A percentile compares a stretch with the other conserved stretches of the same genome.
phyloP scores from a whole-genome alignment of 805 yeast species.

The Lipomyces starkeyi region DNA sequence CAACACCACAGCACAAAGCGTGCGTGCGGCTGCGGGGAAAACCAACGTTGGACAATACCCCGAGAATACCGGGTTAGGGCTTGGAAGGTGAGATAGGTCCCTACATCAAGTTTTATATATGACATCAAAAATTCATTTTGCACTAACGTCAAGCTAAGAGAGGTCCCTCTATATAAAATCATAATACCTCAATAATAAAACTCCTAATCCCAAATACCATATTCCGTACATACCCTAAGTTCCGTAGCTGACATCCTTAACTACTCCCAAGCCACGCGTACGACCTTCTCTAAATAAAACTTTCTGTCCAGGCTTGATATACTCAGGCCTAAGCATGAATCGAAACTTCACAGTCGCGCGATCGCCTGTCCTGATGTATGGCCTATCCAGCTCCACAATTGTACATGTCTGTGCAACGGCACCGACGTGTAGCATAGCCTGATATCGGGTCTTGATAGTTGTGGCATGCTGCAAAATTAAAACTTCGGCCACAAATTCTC shows the following conservation, averaged over 20 bases:
- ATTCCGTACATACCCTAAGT: background rate
- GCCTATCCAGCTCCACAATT: constrained; percentile 34
- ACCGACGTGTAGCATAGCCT: constrained; percentile 39
- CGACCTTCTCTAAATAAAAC: constrained; percentile 37
- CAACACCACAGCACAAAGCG: too few species aligned
- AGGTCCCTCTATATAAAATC: background rate
- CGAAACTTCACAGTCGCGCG: constrained; percentile 36
- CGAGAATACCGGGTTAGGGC: too few species aligned
- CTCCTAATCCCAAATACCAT: background rate
- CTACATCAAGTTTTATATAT: too few species aligned
- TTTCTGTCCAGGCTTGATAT: constrained; percentile 34
- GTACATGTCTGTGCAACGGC: constrained; percentile 37
- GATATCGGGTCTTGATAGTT: constrained; percentile 35
- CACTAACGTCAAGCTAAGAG: background rate
- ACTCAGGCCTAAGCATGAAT: constrained; percentile 36
- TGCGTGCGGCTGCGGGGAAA: too few species aligned
- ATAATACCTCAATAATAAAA: background rate
- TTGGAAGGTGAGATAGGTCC: too few species aligned
- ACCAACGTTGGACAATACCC: too few species aligned
- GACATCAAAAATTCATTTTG: background rate
- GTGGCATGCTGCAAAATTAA: constrained; percentile 38
- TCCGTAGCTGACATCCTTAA: constrained; percentile 32
- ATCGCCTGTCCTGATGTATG: constrained; percentile 38
- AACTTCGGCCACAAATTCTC: constrained; percentile 38
- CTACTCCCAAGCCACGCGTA: constrained; percentile 38